Evolutionary conservation across 192 early-diverging fungal species (phyloP).

Genomic region (Coemansia sp.): DNA sequence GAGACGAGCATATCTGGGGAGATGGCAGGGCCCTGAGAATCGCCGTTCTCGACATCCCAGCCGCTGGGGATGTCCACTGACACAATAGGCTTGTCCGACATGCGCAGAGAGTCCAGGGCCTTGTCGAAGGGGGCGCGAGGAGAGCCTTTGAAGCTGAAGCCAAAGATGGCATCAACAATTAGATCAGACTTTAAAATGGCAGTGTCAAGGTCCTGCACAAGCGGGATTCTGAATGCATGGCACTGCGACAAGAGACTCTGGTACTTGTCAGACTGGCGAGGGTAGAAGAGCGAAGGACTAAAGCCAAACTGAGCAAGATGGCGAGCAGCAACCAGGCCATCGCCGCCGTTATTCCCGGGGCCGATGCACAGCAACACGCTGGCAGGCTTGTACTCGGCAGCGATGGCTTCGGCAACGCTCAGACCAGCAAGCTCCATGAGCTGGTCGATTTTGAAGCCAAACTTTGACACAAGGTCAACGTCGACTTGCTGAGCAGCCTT

Average conservation of each 20-base stretch:
- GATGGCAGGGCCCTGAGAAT: conserved; percentile 41
- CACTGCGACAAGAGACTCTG: conserved; percentile 73
- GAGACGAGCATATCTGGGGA: conserved; percentile 85
- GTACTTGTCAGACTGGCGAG: conserved; percentile 73
- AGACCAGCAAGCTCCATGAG: conserved; percentile 83
- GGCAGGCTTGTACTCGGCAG: conserved; percentile 62
- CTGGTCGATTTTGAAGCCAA: conserved; percentile 90
- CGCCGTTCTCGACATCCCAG: conserved; percentile 91
- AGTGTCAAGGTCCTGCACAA: conserved; percentile 48
- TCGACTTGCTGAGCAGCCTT: conserved; percentile 60
- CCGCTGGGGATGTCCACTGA: conserved; percentile 92
- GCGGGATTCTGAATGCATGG: conserved; percentile 60
- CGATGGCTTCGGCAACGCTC: conserved; percentile 82
- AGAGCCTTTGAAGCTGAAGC: conserved; percentile 82
- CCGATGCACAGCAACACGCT: conserved; percentile 72
- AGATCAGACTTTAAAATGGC: conserved; percentile 58
- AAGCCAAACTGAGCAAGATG: conserved; percentile 91
- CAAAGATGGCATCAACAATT: conserved; percentile 88
- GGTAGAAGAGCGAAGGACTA: conserved; percentile 73
- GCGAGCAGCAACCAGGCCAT: conserved; percentile 91
- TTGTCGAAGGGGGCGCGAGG: conserved; percentile 71
- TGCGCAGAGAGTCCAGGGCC: conserved; percentile 10
- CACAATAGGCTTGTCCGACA: conserved; percentile 52
- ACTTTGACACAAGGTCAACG: conserved; percentile 78
- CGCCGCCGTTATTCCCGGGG: conserved; percentile 96